Evolutionary conservation across 1,284 basidiomycete genomes (phyloP).

Genomic region (Peniophora sp.): DNA sequence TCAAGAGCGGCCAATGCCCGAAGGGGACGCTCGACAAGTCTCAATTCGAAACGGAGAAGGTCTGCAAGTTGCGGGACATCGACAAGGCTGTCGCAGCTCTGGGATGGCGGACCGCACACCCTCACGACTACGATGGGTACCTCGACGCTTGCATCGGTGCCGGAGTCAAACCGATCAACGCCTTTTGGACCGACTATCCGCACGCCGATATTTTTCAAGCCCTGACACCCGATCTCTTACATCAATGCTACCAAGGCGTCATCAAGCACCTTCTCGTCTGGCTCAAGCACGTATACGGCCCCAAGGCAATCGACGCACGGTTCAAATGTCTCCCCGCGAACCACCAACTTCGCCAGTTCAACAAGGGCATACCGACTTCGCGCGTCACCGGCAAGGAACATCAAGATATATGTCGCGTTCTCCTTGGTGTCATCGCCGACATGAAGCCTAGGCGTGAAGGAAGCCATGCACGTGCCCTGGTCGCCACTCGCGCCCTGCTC

Average conservation of each 20-base stretch:
- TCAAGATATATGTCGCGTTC: neutral
- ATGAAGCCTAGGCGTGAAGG: neutral
- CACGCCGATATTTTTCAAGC: constrained; percentile 23
- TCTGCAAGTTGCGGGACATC: neutral
- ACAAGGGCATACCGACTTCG: constrained; percentile 26
- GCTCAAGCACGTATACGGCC: constrained; percentile 7
- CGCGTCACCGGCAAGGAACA: neutral
- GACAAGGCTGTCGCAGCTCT: neutral
- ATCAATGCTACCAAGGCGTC: constrained; percentile 30
- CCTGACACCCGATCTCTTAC: constrained; percentile 34
- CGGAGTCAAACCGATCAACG: constrained; percentile 15
- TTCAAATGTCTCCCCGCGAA: constrained; percentile 18
- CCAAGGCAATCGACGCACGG: constrained; percentile 13
- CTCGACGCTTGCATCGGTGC: constrained; percentile 6
- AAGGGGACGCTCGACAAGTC: neutral
- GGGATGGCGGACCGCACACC: neutral
- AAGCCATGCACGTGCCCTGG: too few species aligned
- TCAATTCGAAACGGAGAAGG: neutral
- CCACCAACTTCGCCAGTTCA: constrained; percentile 27
- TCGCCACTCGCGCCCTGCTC: constrained; percentile 16
- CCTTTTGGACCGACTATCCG: constrained; percentile 31
- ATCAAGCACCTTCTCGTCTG: constrained; percentile 23
- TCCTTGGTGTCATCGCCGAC: neutral
- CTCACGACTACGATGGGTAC: neutral
- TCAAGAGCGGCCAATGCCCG: neutral